Evolutionary conservation across 768 basidiomycete species (phyloP).

Genomic region (Fomitopsis serialis): DNA sequence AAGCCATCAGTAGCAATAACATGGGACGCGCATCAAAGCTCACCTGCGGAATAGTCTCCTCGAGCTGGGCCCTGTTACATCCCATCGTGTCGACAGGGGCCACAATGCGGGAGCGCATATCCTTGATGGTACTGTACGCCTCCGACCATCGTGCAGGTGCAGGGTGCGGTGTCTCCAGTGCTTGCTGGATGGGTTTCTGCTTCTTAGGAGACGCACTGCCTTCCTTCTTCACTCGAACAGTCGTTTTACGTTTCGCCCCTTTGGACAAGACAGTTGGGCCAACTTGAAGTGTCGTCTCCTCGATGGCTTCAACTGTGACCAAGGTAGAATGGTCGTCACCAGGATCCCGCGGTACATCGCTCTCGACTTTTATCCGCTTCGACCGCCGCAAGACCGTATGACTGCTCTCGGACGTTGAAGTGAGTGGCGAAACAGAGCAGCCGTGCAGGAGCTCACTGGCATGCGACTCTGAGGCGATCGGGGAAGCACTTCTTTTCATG

Average conservation of each 20-base stretch:
- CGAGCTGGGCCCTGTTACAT: constrained; percentile 63
- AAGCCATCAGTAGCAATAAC: too few relatives aligned
- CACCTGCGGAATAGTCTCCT: constrained; percentile 66
- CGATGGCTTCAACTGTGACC: background rate
- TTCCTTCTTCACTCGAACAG: background rate
- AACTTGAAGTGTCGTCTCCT: background rate
- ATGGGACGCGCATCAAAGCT: background rate
- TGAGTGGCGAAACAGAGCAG: background rate
- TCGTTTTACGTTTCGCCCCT: background rate
- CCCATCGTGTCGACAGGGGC: constrained; percentile 96
- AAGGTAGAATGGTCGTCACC: too few relatives aligned
- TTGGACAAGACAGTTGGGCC: too few relatives aligned
- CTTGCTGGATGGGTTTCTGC: constrained; percentile 8
- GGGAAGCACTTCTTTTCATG: constrained; percentile 2
- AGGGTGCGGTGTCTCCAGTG: constrained; percentile 14
- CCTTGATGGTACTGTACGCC: constrained; percentile 64
- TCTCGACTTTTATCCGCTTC: background rate
- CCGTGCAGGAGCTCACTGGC: background rate
- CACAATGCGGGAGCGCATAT: constrained; percentile 63
- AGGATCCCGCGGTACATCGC: too few relatives aligned
- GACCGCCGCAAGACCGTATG: constrained; percentile 1
- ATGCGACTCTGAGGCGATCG: background rate
- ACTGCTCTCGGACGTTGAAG: background rate
- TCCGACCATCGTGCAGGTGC: constrained; percentile 25
- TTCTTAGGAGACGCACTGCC: constrained; percentile 8